Percentiles rank a stretch among this genome's conserved stretches.
These are phyloP conservation scores for Yarrowia porcina DNA, from an alignment of 805 yeast species.

Conservation along the genomic window DNA sequence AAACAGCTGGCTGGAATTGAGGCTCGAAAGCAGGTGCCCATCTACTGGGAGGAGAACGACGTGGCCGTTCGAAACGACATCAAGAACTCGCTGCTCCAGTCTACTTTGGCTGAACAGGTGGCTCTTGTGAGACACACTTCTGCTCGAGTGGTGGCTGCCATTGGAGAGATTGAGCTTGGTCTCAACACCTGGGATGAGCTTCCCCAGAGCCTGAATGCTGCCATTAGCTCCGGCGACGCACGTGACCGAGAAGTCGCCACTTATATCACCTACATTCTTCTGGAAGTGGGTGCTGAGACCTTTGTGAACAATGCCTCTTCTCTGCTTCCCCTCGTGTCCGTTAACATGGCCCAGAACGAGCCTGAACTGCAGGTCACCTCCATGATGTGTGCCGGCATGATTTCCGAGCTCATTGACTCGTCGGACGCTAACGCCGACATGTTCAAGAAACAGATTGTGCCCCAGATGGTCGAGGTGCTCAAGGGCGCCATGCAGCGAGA, in stretches of 20 bases:
- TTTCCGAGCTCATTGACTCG: slow-evolving; percentile 49
- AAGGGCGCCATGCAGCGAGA: slow-evolving; percentile 66
- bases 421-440: slow-evolving; percentile 46
- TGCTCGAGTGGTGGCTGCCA: slow-evolving; percentile 84
- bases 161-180: slow-evolving; percentile 73
- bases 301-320: slow-evolving; percentile 38
- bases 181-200: slow-evolving; percentile 71
- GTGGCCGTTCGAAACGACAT: slow-evolving; percentile 53
- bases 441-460: slow-evolving; percentile 62
- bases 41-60: slow-evolving; percentile 55
- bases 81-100: slow-evolving; percentile 62
- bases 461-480: slow-evolving; percentile 77
- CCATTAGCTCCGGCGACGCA: slow-evolving; percentile 50
- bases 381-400: slow-evolving; percentile 68
- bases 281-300: slow-evolving; percentile 47
- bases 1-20: slow-evolving; percentile 96
- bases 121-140: slow-evolving; percentile 78
- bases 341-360: slow-evolving; percentile 55
- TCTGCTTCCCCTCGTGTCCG: slow-evolving; percentile 54
- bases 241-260: slow-evolving; percentile 76
- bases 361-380: slow-evolving; percentile 79
- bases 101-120: slow-evolving; percentile 62
- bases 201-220: slow-evolving; percentile 65
- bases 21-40: slow-evolving; percentile 74
- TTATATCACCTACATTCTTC: slow-evolving; percentile 69